phyloP scores from a whole-genome alignment of 306 rosid genomes.

The Glycyrrhiza uralensis region DNA sequence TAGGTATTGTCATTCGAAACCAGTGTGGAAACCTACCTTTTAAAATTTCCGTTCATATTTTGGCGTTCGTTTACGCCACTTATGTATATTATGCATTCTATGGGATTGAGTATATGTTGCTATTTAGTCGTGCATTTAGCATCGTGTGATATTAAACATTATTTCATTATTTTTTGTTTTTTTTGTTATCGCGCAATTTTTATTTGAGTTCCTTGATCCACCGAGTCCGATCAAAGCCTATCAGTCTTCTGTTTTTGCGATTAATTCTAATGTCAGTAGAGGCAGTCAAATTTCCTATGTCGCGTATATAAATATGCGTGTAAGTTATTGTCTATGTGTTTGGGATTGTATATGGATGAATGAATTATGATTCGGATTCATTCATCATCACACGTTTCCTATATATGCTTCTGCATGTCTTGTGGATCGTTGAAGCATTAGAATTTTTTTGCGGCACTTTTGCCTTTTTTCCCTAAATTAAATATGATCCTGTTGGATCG shows the following conservation, averaged over 20 bases:
- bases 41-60: neutral
- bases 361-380: neutral
- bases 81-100: neutral
- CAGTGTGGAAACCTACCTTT: neutral
- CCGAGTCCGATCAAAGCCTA: neutral
- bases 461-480: neutral
- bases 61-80: neutral
- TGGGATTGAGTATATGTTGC: neutral
- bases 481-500: neutral
- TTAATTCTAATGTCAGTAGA: neutral
- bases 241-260: neutral
- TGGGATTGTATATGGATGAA: neutral
- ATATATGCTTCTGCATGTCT: neutral
- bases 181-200: neutral
- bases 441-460: neutral
- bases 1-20: constrained; percentile 54
- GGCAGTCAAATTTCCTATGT: neutral
- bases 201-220: neutral
- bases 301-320: constrained; percentile 21
- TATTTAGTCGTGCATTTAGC: neutral
- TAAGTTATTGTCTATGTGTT: constrained; percentile 16
- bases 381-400: neutral
- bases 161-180: neutral
- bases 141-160: neutral
- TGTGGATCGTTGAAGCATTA: neutral